Percentiles rank a stretch among this genome's conserved stretches.
Evolutionary conservation across 495 filamentous ascomycete genomes (phyloP).

Genomic region (Neurospora terricola): DNA sequence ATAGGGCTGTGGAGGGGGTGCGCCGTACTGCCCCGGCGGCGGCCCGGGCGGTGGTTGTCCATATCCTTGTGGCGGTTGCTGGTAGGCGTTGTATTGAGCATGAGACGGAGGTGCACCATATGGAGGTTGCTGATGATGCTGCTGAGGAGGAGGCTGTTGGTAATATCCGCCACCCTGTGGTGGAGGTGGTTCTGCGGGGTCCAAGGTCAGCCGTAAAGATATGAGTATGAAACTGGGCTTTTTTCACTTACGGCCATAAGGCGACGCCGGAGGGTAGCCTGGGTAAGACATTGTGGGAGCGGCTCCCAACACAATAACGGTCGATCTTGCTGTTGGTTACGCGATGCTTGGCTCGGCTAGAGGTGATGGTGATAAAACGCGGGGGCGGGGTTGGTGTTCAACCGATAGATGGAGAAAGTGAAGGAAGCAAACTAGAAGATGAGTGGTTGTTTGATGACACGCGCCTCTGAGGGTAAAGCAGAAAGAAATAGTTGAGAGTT

Average conservation of each 20-base stretch:
- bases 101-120: conserved; percentile 10
- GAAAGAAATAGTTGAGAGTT: background rate
- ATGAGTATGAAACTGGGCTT: background rate
- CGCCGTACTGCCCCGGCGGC: conserved; percentile 5
- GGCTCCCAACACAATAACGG: background rate
- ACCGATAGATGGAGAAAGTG: background rate
- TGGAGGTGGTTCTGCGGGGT: conserved; percentile 17
- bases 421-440: background rate
- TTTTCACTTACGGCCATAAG: conserved; percentile 22
- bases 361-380: background rate
- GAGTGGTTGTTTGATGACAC: background rate
- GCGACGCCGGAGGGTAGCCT: conserved; percentile 14
- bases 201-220: background rate
- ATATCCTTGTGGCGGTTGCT: conserved; percentile 8
- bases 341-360: background rate
- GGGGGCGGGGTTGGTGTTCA: background rate
- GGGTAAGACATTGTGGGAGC: conserved; percentile 18
- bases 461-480: background rate
- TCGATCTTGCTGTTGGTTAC: background rate
- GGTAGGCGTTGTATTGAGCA: conserved; percentile 9
- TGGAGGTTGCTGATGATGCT: conserved; percentile 4
- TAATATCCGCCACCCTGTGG: conserved; percentile 21
- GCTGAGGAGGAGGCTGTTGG: conserved; percentile 15
- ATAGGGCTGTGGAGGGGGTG: conserved; percentile 5
- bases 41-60: conserved; percentile 2